phyloP scores from a whole-genome alignment of 2,329 filamentous ascomycete genomes.

The Periconia digitata region DNA sequence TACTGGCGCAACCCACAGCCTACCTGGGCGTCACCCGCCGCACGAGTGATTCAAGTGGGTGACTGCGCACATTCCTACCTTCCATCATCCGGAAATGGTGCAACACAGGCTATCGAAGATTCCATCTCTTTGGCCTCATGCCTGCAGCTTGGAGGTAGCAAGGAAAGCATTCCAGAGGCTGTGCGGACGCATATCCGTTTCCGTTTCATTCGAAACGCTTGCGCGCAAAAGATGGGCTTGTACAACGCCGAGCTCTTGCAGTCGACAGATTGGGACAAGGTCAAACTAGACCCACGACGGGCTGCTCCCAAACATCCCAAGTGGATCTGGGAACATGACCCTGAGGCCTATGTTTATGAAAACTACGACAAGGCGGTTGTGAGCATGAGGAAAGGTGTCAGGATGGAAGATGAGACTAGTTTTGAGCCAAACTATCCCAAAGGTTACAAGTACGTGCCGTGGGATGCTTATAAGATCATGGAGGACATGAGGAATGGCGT shows the following conservation, averaged over 20 bases:
- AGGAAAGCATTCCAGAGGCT: conserved; percentile 40
- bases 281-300: conserved; percentile 48
- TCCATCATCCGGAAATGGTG: conserved; percentile 49
- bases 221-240: conserved; percentile 53
- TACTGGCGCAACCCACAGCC: conserved; percentile 52
- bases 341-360: conserved; percentile 48
- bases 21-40: conserved; percentile 47
- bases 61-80: conserved; percentile 51
- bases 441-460: conserved; percentile 45
- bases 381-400: conserved; percentile 44
- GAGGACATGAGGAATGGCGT: conserved; percentile 41
- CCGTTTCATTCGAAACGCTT: conserved; percentile 51
- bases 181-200: conserved; percentile 46
- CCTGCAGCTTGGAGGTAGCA: conserved; percentile 47
- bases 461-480: conserved; percentile 48
- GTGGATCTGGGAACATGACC: conserved; percentile 52
- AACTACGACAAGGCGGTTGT: conserved; percentile 47
- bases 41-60: conserved; percentile 49
- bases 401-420: conserved; percentile 45
- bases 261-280: conserved; percentile 53
- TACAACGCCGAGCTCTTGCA: conserved; percentile 51
- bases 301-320: conserved; percentile 49
- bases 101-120: conserved; percentile 53
- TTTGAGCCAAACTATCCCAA: conserved; percentile 50
- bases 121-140: conserved; percentile 50